Conservation (phyloP, 2,329 filamentous ascomycete species). For the Trichophyton equinum region DNA sequence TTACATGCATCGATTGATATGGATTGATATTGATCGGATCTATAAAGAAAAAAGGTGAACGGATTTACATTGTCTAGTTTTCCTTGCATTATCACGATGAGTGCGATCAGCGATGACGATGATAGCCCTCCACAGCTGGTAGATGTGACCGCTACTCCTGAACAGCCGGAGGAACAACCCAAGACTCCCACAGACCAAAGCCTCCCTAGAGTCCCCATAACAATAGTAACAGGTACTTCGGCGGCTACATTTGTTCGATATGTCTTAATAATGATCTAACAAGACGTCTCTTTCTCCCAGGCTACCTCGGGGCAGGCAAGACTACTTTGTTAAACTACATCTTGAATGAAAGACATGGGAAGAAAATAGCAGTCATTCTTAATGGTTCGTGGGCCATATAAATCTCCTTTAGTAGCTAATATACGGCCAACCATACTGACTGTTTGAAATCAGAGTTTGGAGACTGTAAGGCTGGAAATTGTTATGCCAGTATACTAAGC, state of each 20-base stretch:
- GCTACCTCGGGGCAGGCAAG: conserved; percentile 90
- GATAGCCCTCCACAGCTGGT: conserved; percentile 35
- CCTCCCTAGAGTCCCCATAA: conserved; percentile 36
- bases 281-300: conserved; percentile 33
- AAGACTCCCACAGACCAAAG: conserved; percentile 19
- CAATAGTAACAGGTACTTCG: conserved; percentile 36
- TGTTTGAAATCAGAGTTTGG: conserved; percentile 52
- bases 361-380: conserved; percentile 95
- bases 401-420: neutral
- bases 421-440: neutral
- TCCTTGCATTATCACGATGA: neutral
- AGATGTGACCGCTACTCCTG: conserved; percentile 23
- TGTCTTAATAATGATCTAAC: neutral
- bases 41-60: neutral
- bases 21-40: too few relatives aligned
- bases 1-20: too few relatives aligned
- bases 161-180: conserved; percentile 15
- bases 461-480: conserved; percentile 47
- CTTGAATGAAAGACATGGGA: conserved; percentile 84
- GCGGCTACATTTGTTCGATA: neutral
- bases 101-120: conserved; percentile 21
- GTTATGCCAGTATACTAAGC: neutral
- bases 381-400: conserved; percentile 48
- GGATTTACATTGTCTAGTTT: neutral
- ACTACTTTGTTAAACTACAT: conserved; percentile 95